A percentile compares a stretch with the other conserved stretches of the same genome.
phyloP scores from a whole-genome alignment of 345 rosid genomes.

The Durio zibethinus region DNA sequence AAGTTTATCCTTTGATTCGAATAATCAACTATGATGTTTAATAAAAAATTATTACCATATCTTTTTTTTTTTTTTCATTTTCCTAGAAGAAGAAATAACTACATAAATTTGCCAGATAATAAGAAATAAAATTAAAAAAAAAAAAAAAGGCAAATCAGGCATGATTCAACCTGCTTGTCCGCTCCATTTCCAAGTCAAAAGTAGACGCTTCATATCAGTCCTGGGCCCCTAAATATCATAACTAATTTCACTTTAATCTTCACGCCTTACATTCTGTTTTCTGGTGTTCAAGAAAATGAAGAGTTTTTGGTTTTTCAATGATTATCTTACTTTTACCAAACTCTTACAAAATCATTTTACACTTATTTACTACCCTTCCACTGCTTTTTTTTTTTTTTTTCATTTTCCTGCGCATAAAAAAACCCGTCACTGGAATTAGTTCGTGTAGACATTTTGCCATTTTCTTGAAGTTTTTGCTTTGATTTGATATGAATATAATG shows the following conservation, averaged over 20 bases:
- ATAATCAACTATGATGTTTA: too few relatives aligned
- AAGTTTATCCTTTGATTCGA: too few relatives aligned
- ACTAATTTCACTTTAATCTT: slow-evolving; percentile 12
- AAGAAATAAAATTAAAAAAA: too few relatives aligned
- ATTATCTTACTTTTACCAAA: slow-evolving; percentile 17
- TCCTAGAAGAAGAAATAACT: not conserved
- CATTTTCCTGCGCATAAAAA: too few relatives aligned
- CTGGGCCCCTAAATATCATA: slow-evolving; percentile 26
- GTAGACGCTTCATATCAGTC: slow-evolving; percentile 25
- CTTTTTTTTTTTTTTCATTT: not conserved
- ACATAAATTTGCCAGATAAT: not conserved
- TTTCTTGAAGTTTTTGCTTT: not conserved
- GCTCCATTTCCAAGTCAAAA: slow-evolving; percentile 6
- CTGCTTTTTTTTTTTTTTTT: not conserved
- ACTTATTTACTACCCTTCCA: not conserved
- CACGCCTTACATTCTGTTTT: slow-evolving; percentile 13
- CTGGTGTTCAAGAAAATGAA: not conserved
- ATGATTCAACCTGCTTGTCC: not conserved
- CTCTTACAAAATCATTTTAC: not conserved
- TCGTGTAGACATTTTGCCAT: not conserved
- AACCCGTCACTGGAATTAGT: too few relatives aligned
- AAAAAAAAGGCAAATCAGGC: not conserved
- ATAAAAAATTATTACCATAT: too few relatives aligned
- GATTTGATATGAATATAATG: not conserved
- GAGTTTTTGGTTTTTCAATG: slow-evolving; percentile 16